Evolutionary conservation across 352 stramenopile genomes (phyloP), one percentile per base, ranked within the genome.

Genomic region (Phytophthora fragariaefolia): DNA sequence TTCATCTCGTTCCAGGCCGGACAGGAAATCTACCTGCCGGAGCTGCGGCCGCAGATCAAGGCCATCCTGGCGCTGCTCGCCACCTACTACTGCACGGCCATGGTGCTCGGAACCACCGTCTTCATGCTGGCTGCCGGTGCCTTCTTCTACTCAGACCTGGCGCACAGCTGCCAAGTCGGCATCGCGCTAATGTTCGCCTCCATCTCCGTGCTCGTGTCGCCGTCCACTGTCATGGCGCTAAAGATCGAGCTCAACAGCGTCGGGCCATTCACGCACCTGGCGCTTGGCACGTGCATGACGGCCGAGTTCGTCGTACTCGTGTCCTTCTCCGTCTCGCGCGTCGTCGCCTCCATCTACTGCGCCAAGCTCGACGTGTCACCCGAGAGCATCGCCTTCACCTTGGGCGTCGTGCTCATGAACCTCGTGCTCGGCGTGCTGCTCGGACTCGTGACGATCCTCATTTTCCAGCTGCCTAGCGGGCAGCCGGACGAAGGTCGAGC

Each of bases 1-100:
- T 90, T 90, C 70, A 90, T 90, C 58, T 87, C 81, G 52, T 87
- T 88, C 74, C 81, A 90, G 47, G 81, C 81, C 4, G 81, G 81
- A 2, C 81, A 90, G 45, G 81, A 90, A 63, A 86, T 90, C 48
- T 90, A 88, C 18, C 51, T 85, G 9, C 81, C 81, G 9, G 81
- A 90, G 43, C 66, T 90, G 10, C 52, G 53, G 2, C 81, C 81
- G 10, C 81, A 90, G 61, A 79, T 90, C 67, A 83, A 83, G 53
- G 70, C 77, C 30, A 86, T 90, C 38, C 20, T 86, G 22, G 45
- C 71, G 43, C 57, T 88, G 26, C 52, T 90, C 18, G 34, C 50
- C 3, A 70, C 78, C 17, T 71, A 77, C 46, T 90, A 90, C 69
- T 50, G 40, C 46, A 78, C 73, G 30, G 77, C 77, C 49, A 89